Evolutionary conservation across 306 rosid species (phyloP).

Genomic region (Sphenostylis stenocarpa): DNA sequence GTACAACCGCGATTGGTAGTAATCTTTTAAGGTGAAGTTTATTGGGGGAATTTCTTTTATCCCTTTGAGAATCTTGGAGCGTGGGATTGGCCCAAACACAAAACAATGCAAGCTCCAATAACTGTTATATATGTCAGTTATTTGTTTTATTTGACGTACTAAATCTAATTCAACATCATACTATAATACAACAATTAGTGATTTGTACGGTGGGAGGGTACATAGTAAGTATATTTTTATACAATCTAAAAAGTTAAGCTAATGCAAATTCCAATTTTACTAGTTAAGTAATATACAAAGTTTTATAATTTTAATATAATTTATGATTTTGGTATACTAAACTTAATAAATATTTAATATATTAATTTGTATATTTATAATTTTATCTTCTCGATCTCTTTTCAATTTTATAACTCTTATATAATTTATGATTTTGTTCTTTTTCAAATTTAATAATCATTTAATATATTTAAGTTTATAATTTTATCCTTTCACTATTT

Average conservation of each 20-base stretch:
- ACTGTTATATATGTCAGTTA: background rate
- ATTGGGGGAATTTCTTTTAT: background rate
- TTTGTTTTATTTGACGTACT: background rate
- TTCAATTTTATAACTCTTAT: no score
- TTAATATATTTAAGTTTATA: no score
- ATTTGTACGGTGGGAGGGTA: constrained; percentile 9
- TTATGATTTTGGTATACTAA: no score
- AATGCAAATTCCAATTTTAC: background rate
- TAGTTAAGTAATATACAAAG: no score
- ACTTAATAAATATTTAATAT: no score
- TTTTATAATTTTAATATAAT: no score
- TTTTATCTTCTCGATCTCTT: no score
- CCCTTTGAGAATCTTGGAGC: background rate
- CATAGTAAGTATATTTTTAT: no score
- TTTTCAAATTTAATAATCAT: no score
- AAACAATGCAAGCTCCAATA: constrained; percentile 11
- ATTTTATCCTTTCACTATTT: no score
- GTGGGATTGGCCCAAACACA: background rate
- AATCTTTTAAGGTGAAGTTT: background rate
- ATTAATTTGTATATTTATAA: no score
- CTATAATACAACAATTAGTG: background rate
- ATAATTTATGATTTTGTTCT: no score
- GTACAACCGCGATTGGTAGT: background rate
- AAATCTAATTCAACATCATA: background rate
- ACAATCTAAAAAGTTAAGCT: background rate